Base-by-base conservation (phyloP, 306 rosid genomes). In the Quercus ilex region DNA sequence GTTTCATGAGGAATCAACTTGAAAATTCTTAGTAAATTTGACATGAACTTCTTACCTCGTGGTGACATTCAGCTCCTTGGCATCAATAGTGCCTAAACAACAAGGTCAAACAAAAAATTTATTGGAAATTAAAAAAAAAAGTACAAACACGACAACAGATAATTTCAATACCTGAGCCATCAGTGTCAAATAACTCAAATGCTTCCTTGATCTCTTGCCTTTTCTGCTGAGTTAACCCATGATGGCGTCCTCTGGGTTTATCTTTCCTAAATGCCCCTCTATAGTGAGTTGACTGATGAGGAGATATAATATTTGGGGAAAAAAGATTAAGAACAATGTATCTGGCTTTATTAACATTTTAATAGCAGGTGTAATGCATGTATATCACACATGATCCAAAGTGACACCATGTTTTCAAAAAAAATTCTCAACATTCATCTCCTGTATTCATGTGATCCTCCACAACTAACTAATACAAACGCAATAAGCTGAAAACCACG, bases 11-110 rank as follows among this genome's bases (percentile, higher is more conserved):
- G 14, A 74, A 72, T 43, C 3, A 71, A 83, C 65, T 71, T 70
- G 55, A 49, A 5, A 77, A 62, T 46, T 30, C 64, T 28, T 55
- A 31, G 18, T 43, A 65, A 31, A 23, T 53, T 52, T 26, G 68
- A 77, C 59, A 79, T 59, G 70, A 57, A 21, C 81, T 63, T 52
- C 82, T 74, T 81, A 94, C 99, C 99, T 94, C 99, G 92, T 94
- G 82, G 99, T 97, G 28, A 94, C 97, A 83, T 94, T 94, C 52
- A 94, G 89, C 87, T 94, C 99, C 74, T 86, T 94, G 83, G 99
- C 97, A 85, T 94, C 99, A 72, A 94, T 94, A 51, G 93, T 94
- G 64, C 92, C 98, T 94, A 74, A 12, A 75, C 60, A 85, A 69
- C 52, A 80, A 69, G 53, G 4, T 72, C 52, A 79, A 73, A 82